phyloP scores from a whole-genome alignment of 106 monocot species.

The Hemerocallis citrina region DNA sequence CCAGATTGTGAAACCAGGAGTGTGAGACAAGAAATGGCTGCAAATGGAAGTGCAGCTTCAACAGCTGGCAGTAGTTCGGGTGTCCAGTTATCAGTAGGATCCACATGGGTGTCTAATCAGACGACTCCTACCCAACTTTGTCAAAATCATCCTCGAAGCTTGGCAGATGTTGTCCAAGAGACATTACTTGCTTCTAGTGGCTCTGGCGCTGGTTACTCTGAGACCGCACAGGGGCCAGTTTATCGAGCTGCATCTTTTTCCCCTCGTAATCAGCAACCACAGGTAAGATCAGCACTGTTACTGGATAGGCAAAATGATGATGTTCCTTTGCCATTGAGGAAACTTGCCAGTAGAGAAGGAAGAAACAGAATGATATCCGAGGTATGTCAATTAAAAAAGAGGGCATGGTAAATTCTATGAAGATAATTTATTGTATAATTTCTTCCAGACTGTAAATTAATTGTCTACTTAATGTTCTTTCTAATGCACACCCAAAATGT shows the following conservation, averaged over 20 bases:
- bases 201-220: conserved; percentile 23
- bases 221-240: conserved; percentile 16
- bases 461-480: too few relatives aligned
- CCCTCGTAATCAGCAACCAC: conserved; percentile 20
- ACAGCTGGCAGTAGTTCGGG: conserved; percentile 20
- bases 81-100: conserved; percentile 13
- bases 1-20: conserved; percentile 12
- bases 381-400: conserved; percentile 15
- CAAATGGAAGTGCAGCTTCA: conserved; percentile 21
- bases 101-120: conserved; percentile 28
- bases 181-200: conserved; percentile 8
- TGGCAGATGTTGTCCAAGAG: conserved; percentile 23
- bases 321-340: conserved; percentile 38
- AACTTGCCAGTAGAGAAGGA: conserved; percentile 23
- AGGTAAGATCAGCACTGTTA: conserved; percentile 30
- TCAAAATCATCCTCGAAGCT: too few relatives aligned
- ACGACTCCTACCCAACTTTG: conserved; percentile 17
- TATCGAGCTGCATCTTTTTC: conserved; percentile 7
- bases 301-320: conserved; percentile 39
- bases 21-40: conserved; percentile 24
- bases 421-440: too few relatives aligned
- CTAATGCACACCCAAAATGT: too few relatives aligned
- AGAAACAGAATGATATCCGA: conserved; percentile 50
- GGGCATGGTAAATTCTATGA: too few relatives aligned
- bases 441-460: too few relatives aligned